A percentile compares a stretch with the other conserved stretches of the same genome.
Evolutionary conservation across 441 rosid species (phyloP).

Genomic region (Corymbia citriodora): DNA sequence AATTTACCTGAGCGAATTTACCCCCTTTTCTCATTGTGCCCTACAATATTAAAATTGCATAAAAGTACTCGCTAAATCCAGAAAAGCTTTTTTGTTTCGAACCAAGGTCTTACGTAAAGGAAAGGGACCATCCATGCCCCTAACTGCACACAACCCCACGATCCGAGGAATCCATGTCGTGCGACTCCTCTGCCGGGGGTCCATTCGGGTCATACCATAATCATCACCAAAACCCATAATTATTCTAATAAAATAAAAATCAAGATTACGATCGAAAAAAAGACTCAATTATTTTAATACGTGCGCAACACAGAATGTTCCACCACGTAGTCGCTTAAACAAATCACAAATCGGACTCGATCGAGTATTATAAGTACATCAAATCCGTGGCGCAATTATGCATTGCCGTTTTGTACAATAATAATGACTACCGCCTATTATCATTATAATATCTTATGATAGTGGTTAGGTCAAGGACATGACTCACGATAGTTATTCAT

Average conservation of each 20-base stretch:
- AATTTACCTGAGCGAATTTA: accelerated
- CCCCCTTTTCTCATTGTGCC: neutral
- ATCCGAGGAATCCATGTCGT: neutral
- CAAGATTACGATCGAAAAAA: neutral
- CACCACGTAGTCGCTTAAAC: neutral
- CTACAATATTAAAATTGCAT: neutral
- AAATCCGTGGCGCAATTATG: neutral
- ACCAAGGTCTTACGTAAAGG: neutral
- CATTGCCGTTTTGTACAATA: neutral
- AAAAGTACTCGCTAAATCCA: neutral
- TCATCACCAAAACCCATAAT: neutral
- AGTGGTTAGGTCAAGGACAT: neutral
- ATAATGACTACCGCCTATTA: neutral
- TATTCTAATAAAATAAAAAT: neutral
- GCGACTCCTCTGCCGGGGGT: neutral
- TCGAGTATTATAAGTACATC: neutral
- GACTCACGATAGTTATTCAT: neutral
- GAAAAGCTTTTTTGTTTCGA: neutral
- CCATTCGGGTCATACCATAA: neutral
- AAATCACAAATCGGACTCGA: neutral
- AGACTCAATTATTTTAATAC: neutral
- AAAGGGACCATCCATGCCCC: neutral
- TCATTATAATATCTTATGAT: neutral
- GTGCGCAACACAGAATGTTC: neutral
- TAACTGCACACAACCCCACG: neutral